Percentiles rank a stretch among this genome's conserved stretches.
These are phyloP conservation scores for Kernera saxatilis DNA, from an alignment of 345 rosid species.

Conservation along the genomic window DNA sequence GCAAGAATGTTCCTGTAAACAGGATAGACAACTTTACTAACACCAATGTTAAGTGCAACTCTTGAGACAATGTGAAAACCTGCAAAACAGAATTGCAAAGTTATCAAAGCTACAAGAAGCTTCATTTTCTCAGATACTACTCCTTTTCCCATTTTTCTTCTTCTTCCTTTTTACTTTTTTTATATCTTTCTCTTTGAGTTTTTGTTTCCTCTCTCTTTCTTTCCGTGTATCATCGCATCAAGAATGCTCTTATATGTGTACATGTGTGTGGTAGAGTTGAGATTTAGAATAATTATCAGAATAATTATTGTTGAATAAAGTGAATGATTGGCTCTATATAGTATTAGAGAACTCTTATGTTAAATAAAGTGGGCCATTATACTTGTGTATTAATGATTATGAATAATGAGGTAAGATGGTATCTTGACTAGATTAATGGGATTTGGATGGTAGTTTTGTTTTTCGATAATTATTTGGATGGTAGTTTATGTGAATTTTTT, in stretches of 20 bases:
- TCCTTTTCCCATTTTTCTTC: conserved; percentile 3
- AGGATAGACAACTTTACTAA: conserved; percentile 70
- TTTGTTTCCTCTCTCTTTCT: background rate
- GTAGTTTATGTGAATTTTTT: background rate
- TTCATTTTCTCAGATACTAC: conserved; percentile 48
- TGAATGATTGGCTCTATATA: conserved; percentile 1
- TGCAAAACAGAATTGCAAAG: conserved; percentile 75
- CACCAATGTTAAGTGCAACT: conserved; percentile 80
- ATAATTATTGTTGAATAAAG: background rate
- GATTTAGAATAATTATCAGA: too few relatives aligned
- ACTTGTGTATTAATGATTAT: background rate
- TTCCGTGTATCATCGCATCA: background rate
- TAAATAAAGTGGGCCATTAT: conserved; percentile 2
- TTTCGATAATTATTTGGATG: too few relatives aligned
- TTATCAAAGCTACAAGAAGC: conserved; percentile 68
- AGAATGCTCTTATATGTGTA: conserved; percentile 10
- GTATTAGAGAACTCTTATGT: background rate
- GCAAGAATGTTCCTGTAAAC: conserved; percentile 75
- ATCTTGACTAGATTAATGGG: conserved; percentile 7
- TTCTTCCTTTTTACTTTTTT: conserved; percentile 20
- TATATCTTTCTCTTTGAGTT: background rate
- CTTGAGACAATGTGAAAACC: conserved; percentile 78
- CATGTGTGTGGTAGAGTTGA: too few relatives aligned
- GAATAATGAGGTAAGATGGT: background rate
- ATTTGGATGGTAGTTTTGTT: conserved; percentile 13